A percentile compares a stretch with the other conserved stretches of the same genome.
Evolutionary conservation across 176 grass and related monocot genomes (phyloP).

Genomic region (Carex myosuroides): DNA sequence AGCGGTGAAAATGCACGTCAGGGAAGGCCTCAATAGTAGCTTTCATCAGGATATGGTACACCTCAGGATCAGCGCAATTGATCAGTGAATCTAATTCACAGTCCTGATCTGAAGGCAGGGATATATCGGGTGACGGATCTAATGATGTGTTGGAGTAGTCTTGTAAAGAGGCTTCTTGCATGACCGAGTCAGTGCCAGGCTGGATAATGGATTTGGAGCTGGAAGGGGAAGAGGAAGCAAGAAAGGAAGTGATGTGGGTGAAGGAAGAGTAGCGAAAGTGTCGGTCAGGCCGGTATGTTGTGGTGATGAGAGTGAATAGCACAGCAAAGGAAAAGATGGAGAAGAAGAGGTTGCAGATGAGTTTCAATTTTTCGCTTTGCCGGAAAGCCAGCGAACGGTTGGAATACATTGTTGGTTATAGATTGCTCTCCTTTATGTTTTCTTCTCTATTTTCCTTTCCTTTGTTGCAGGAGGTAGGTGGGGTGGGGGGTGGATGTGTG

Average conservation of each 20-base stretch:
- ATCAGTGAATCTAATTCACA: slow-evolving; percentile 37
- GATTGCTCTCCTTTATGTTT: neutral
- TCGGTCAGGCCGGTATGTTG: neutral
- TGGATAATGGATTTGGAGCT: neutral
- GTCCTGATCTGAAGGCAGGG: neutral
- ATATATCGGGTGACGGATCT: slow-evolving; percentile 19
- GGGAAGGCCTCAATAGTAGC: slow-evolving; percentile 50
- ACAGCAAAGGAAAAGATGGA: neutral
- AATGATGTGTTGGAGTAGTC: neutral
- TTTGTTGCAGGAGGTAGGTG: neutral
- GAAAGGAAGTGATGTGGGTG: neutral
- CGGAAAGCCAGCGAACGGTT: neutral
- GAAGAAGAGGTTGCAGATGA: slow-evolving; percentile 9
- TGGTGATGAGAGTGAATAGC: neutral
- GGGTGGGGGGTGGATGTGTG: neutral
- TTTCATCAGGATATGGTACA: slow-evolving; percentile 63
- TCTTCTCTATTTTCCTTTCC: neutral
- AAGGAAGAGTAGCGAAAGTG: neutral
- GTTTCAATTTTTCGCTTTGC: neutral
- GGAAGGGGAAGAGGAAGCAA: neutral
- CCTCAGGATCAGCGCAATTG: slow-evolving; percentile 46
- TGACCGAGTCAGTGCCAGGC: neutral
- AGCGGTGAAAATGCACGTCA: slow-evolving; percentile 65
- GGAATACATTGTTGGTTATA: slow-evolving; percentile 3
- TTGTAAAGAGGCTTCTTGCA: neutral